A percentile compares a stretch with the other conserved stretches of the same genome.
Conservation (phyloP, 441 rosid species). For the Erodium chrysanthum region DNA sequence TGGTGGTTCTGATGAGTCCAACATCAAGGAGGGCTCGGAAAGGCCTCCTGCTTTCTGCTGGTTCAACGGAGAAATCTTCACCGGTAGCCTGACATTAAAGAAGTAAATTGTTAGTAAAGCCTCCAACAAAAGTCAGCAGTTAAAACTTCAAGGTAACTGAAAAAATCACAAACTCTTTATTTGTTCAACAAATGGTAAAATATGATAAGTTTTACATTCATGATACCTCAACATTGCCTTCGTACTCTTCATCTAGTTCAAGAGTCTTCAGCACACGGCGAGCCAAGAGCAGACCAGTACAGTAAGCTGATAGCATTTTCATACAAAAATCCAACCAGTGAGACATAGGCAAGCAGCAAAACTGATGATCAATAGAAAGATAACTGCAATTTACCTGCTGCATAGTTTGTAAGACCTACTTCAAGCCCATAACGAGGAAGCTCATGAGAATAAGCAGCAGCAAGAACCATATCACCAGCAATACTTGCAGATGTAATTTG, state of each 20-base stretch:
- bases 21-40: conserved; percentile 97
- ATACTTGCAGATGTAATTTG: conserved; percentile 61
- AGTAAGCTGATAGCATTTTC: conserved; percentile 45
- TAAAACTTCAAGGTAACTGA: background rate
- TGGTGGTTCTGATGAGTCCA: conserved; percentile 70
- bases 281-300: conserved; percentile 84
- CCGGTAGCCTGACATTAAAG: conserved; percentile 53
- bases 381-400: conserved; percentile 43
- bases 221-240: conserved; percentile 65
- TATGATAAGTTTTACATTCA: background rate
- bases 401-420: conserved; percentile 77
- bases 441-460: conserved; percentile 79
- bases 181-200: background rate
- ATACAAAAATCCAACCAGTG: background rate
- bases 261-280: conserved; percentile 70
- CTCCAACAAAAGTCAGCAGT: background rate
- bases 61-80: conserved; percentile 76
- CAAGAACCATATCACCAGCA: conserved; percentile 62
- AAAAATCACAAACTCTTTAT: background rate
- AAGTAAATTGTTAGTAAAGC: background rate
- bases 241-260: conserved; percentile 64
- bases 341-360: background rate
- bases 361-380: background rate
- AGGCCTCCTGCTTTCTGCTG: conserved; percentile 70
- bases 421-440: conserved; percentile 65